Base-by-base conservation (phyloP, 2,329 filamentous ascomycete species). In the Hymenoscyphus fructigenus region DNA sequence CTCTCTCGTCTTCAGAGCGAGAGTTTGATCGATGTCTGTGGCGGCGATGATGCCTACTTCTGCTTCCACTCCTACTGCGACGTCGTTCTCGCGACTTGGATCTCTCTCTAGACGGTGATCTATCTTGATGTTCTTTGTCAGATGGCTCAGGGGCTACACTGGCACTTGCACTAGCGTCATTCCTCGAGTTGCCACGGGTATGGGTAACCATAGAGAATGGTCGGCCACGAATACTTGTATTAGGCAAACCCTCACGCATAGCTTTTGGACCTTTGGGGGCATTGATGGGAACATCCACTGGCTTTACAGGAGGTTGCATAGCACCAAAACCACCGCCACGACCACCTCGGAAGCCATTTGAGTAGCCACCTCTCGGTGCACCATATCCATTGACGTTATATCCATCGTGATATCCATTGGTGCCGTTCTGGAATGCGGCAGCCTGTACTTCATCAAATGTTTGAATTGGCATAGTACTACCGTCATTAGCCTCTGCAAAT, bases 251-350 rank as follows among this genome's bases (percentile, higher is more conserved):
- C 78, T 95, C 90, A 68, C 94, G 86, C 92, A 98, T 96, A 20
- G 95, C 95, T 78, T 95, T 93, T 58, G 95, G 95, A 10, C 93
- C 95, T 62, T 91, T 96, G 32, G 95, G 95, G 32, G 95, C 95
- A 79, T 84, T 92, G 79, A 88, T 77, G 56, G 87, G 87, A 60
- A 83, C 79, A 63, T 78, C 77, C 68, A 75, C 65, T 44, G 72
- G 65, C 71, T 75, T 75, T 58, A 75, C 67, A 69, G 70, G 69
- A 47, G 72, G 69, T 57, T 72, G 73, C 69, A 76, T 73, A 38
- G 71, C 68, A 64, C 76, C 78, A 64, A 79, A 80, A 44, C 79
- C 78, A 63, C 77, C 70, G 71, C 76, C 69, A 67, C 76, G 74
- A 65, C 77, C 76, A 68, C 76, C 76, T 66, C 68, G 70, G 57